Evolutionary conservation across 441 rosid genomes (phyloP), one percentile per base, ranked within the genome.

Genomic region (Jatropha podagrica): DNA sequence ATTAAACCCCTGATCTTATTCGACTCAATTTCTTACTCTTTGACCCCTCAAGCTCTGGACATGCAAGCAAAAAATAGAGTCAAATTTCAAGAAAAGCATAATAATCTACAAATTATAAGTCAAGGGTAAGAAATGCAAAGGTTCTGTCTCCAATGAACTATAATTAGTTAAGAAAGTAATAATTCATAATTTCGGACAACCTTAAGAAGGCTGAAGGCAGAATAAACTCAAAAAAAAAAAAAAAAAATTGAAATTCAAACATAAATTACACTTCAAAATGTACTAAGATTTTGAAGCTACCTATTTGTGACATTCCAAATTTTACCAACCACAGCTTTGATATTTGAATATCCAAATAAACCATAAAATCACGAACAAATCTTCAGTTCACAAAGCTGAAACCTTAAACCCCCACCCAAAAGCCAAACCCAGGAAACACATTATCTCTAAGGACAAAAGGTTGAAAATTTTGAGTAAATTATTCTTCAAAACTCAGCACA

Each of bases 21-120:
- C 20, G 44, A 61, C 49, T 66, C 44, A 52, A 38, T 52, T 71
- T 32, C 68, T 18, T 26, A 48, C 62, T 69, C 67, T n/a, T 27
- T 74, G 46, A 74, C 64, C 68, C 20, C 59, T 26, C 46, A 46
- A 63, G 52, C 78, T 46, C 73, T 67, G 61, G 13, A 60, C 32
- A 78, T 48, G 68, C 64, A 48, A 44, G 10, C 69, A 1, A 26
- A 59, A 56, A 67, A 12, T 23, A 62, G 65, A 23, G 37, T 49
- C 56, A 58, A 38, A 37, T 59, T 44, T 52, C 49, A 20, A 55
- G 11, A 64, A 12, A 73, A 37, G 48, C 69, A 49, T 73, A 4
- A 60, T 44, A 20, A 70, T 40, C 8, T 10, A 40, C n/a, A 70
- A 15, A 38, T 6, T 40, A 55, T 11, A 58, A 20, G 32, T 58